Evolutionary conservation across 2,329 filamentous ascomycete genomes (phyloP).

Genomic region (Stachybotrys echinatus): DNA sequence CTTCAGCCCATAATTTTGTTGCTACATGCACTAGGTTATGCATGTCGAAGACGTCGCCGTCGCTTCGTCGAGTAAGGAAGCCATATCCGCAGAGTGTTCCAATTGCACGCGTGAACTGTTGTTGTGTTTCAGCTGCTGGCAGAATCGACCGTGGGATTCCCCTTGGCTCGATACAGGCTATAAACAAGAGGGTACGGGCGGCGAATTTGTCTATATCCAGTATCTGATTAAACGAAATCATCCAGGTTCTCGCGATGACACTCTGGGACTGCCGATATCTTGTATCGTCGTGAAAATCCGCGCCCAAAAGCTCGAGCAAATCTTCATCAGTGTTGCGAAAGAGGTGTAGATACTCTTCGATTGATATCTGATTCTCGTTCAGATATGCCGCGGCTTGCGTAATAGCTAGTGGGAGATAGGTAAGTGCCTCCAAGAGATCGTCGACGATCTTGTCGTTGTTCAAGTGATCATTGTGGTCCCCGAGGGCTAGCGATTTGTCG

Average conservation of each 20-base stretch:
- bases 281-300: conserved; percentile 25
- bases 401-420: conserved; percentile 33
- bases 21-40: conserved; percentile 32
- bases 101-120: conserved; percentile 19
- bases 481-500: no score
- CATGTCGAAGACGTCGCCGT: conserved; percentile 26
- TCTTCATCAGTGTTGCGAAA: conserved; percentile 19
- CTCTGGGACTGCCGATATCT: conserved; percentile 20
- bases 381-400: conserved; percentile 32
- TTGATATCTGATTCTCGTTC: conserved; percentile 16
- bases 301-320: conserved; percentile 18
- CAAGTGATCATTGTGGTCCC: no score
- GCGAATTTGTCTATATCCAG: conserved; percentile 18
- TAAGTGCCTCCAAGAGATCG: conserved; percentile 24
- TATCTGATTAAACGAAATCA: conserved; percentile 36
- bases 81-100: conserved; percentile 25
- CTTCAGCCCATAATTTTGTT: conserved; percentile 19
- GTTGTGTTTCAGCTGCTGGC: conserved; percentile 12
- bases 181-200: conserved; percentile 31
- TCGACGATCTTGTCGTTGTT: background rate
- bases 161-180: conserved; percentile 34
- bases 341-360: conserved; percentile 22
- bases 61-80: conserved; percentile 21
- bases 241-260: conserved; percentile 26
- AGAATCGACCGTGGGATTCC: conserved; percentile 30